Evolutionary conservation across 106 monocot species (phyloP), one percentile per base, ranked within the genome.

Genomic region (Allium fistulosum): DNA sequence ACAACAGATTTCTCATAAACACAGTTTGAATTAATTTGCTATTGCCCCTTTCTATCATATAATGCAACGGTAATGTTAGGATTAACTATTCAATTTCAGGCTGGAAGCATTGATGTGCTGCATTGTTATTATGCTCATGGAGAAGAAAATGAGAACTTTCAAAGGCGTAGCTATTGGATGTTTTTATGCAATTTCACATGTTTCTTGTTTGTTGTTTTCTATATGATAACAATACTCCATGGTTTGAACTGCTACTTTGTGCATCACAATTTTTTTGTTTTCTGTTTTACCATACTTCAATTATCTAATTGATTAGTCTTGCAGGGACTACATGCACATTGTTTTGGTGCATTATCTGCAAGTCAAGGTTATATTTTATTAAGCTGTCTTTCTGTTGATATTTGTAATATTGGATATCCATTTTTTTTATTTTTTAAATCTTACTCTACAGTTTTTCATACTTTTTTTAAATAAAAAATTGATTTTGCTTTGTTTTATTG

Each of bases 311-410:
- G 10, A 45, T 57, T 68, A 10, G 18, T 75, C 17, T 72, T 88
- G 77, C 92, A 97, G 97, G 86, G 86, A 82, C 56, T 84, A 76
- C 73, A 97, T 89, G 86, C 84, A 97, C 79, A 97, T 97, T 72
- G 97, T 97, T 63, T 89, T 97, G 70, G 97, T 97, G 49, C 97
- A 97, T 72, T 97, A 97, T 58, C 97, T 74, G 48, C 92, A 89
- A 88, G 84, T 97, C 37, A 92, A 97, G 97, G 97, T 97, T 53
- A 69, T 65, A 45, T 7, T 13, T 0, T 51, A 65, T 69, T 58
- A 70, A 9, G 17, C 57, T 51, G 16, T n/a, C n/a, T 75, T 15
- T 10, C 46, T 67, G 51, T 10, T 67, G 50, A 17, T 26, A 14
- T 49, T 61, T 45, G 17, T 50, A 16, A 50, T 26, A 4, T 67